A percentile compares a stretch with the other conserved stretches of the same genome.
These are phyloP conservation scores for Filobasidium uniguttulatum DNA, from an alignment of 1,284 basidiomycete genomes.

Conservation along the genomic window DNA sequence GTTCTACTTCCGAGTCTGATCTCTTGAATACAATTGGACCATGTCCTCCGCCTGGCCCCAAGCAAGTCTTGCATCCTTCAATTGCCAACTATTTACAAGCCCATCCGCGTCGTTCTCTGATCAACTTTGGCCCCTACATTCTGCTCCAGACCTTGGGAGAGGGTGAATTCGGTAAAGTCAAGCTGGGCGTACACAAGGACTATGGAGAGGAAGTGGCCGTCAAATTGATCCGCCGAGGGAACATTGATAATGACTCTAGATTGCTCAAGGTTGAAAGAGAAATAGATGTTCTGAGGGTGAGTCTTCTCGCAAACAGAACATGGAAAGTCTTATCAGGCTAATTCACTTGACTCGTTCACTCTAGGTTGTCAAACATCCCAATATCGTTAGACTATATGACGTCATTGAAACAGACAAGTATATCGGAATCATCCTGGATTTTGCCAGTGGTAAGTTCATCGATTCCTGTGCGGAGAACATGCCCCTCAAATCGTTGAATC, in stretches of 20 bases:
- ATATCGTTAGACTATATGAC: constrained; percentile 96
- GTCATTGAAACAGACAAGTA: constrained; percentile 99
- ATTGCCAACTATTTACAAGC: constrained; percentile 69
- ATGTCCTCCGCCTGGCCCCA: too few relatives aligned
- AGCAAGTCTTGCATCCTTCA: constrained; percentile 63
- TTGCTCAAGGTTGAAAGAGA: constrained; percentile 95
- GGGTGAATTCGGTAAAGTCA: constrained; percentile 99
- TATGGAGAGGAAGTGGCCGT: constrained; percentile 99
- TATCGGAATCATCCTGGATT: constrained; percentile 98
- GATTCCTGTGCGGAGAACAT: neutral
- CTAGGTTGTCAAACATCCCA: constrained; percentile 87
- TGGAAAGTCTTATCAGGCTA: constrained; percentile 3
- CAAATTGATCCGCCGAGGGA: constrained; percentile 89
- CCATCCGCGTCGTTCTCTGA: constrained; percentile 70
- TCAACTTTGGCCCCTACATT: constrained; percentile 90
- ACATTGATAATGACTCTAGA: constrained; percentile 70
- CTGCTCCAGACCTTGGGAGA: constrained; percentile 89
- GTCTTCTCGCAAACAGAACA: constrained; percentile 19
- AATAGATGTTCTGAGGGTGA: constrained; percentile 86
- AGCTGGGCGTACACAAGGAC: constrained; percentile 82
- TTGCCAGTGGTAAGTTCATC: constrained; percentile 55
- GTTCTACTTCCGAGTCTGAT: too few relatives aligned
- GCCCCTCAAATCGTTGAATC: neutral
- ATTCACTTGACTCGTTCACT: constrained; percentile 13
- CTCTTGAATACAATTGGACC: too few relatives aligned